phyloP scores from a whole-genome alignment of 352 stramenopile genomes.

The Globisporangium radiosum region DNA sequence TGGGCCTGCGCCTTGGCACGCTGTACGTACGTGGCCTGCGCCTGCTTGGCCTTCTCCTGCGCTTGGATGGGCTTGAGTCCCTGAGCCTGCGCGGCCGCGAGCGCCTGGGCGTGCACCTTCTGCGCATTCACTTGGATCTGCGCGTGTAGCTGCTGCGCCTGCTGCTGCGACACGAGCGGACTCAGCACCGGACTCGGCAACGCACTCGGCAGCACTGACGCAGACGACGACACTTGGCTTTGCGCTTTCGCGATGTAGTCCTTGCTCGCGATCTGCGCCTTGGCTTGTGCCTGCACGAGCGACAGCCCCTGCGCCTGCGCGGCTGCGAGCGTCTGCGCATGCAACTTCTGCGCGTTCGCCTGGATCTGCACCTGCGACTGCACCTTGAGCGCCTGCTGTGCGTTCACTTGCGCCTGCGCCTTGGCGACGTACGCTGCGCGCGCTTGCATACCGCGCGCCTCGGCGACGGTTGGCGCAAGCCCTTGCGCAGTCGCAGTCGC shows the following conservation, averaged over 20 bases:
- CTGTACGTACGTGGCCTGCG: slow-evolving; percentile 83
- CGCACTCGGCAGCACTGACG: slow-evolving; percentile 29
- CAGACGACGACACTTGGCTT: slow-evolving; percentile 65
- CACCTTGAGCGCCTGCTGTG: slow-evolving; percentile 73
- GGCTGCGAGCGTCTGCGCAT: slow-evolving; percentile 76
- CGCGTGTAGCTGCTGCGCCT: slow-evolving; percentile 80
- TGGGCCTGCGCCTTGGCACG: slow-evolving; percentile 82
- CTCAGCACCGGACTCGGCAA: slow-evolving; percentile 44
- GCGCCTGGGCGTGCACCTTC: slow-evolving; percentile 85
- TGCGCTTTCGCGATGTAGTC: slow-evolving; percentile 88
- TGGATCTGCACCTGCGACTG: slow-evolving; percentile 88
- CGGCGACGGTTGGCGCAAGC: slow-evolving; percentile 53
- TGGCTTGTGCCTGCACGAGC: slow-evolving; percentile 79
- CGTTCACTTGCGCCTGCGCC: slow-evolving; percentile 80
- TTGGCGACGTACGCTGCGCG: slow-evolving; percentile 81
- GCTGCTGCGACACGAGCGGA: slow-evolving; percentile 63
- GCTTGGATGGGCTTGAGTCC: slow-evolving; percentile 82
- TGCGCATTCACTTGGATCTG: slow-evolving; percentile 88
- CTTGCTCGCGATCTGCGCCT: slow-evolving; percentile 83
- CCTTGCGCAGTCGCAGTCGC: slow-evolving; percentile 75
- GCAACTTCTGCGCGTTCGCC: slow-evolving; percentile 83
- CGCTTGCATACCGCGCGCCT: slow-evolving; percentile 77
- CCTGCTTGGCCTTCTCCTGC: slow-evolving; percentile 88
- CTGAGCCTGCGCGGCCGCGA: slow-evolving; percentile 78
- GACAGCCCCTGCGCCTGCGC: slow-evolving; percentile 82